Percentiles rank a stretch among this genome's conserved stretches.
Evolutionary conservation across 2,329 filamentous ascomycete genomes (phyloP).

Genomic region (Ophiosphaerella narmari): DNA sequence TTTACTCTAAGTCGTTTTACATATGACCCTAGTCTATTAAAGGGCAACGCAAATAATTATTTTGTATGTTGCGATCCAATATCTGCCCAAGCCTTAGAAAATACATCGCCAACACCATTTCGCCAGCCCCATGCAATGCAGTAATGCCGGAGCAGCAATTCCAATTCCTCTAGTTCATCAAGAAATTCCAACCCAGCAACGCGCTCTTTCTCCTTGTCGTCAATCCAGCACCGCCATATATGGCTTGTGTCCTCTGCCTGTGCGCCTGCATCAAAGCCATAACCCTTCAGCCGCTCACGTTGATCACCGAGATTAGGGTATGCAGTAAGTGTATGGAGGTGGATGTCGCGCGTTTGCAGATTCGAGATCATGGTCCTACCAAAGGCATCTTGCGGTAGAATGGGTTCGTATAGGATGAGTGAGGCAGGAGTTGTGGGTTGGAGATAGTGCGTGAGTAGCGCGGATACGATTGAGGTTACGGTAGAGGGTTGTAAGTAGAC

Average conservation of each 20-base stretch:
- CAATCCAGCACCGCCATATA: conserved; percentile 81
- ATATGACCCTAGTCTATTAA: background rate
- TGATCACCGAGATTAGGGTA: conserved; percentile 75
- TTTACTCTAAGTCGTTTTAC: background rate
- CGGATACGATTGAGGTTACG: conserved; percentile 65
- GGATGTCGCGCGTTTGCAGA: conserved; percentile 78
- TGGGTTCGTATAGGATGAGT: conserved; percentile 85
- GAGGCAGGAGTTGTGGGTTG: conserved; percentile 56
- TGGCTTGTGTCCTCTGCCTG: conserved; percentile 65
- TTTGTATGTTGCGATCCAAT: conserved; percentile 21
- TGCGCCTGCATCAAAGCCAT: conserved; percentile 66
- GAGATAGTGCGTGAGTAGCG: conserved; percentile 42
- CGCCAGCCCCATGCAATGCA: conserved; percentile 87
- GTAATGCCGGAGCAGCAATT: conserved; percentile 85
- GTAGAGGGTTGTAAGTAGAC: conserved; percentile 77
- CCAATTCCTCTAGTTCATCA: conserved; percentile 95
- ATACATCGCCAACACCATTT: conserved; percentile 48
- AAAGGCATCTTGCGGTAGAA: conserved; percentile 81
- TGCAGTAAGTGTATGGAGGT: conserved; percentile 77
- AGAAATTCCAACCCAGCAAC: conserved; percentile 82
- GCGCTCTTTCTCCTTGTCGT: conserved; percentile 72
- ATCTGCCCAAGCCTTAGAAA: conserved; percentile 39
- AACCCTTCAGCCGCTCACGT: conserved; percentile 64
- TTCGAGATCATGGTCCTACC: conserved; percentile 92
- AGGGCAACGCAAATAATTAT: background rate